Conservation (phyloP, 257 asterid genomes). For the Nicotiana undulata region DNA sequence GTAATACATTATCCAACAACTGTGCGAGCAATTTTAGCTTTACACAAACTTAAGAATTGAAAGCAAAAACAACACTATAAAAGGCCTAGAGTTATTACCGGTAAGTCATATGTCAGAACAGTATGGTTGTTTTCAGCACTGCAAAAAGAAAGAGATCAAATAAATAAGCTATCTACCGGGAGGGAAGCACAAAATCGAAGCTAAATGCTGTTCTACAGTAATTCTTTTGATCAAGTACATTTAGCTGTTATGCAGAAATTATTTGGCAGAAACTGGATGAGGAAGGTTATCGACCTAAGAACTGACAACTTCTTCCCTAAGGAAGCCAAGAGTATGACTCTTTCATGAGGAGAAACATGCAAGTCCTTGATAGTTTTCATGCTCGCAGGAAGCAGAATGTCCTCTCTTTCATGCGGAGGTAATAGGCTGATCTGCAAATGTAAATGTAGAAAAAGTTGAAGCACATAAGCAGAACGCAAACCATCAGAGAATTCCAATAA, state of each 20-base stretch:
- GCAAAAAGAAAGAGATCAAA: slow-evolving; percentile 20
- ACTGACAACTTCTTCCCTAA: slow-evolving; percentile 73
- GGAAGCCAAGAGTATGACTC: slow-evolving; percentile 78
- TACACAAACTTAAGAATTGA: not conserved
- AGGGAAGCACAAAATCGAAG: slow-evolving; percentile 7
- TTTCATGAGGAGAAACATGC: slow-evolving; percentile 59
- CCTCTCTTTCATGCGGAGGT: slow-evolving; percentile 51
- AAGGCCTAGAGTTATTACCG: slow-evolving; percentile 46
- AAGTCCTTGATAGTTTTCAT: slow-evolving; percentile 73
- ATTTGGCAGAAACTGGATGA: not conserved
- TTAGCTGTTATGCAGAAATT: not conserved
- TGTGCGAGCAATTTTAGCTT: not conserved
- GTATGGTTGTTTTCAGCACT: slow-evolving; percentile 81
- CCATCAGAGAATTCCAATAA: not conserved
- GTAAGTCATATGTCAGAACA: slow-evolving; percentile 62
- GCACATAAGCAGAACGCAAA: not conserved
- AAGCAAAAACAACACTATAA: not conserved
- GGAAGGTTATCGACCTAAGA: slow-evolving; percentile 46
- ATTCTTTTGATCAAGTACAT: not conserved
- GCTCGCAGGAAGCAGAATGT: slow-evolving; percentile 51
- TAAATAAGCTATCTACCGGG: slow-evolving; percentile 15
- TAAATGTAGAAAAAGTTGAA: not conserved
- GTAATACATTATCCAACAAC: not conserved
- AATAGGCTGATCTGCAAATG: slow-evolving; percentile 60
- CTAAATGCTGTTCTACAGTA: not conserved